Evolutionary conservation across 306 rosid species (phyloP), one percentile per base, ranked within the genome.

Genomic region (Cicer arietinum): DNA sequence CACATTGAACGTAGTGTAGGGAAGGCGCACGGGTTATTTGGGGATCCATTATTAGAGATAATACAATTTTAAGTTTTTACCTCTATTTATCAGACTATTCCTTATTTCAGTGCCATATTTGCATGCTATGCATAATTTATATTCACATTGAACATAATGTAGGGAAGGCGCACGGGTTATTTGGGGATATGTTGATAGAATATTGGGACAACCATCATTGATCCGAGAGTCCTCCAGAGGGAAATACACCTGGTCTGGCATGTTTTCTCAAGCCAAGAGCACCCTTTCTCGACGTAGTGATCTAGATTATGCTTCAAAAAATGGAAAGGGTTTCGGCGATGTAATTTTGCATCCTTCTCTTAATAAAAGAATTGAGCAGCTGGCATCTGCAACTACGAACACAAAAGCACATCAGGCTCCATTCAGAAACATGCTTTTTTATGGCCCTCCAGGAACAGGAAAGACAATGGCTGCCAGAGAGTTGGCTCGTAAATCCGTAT

Each of bases 361-460:
- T 71, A 77, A 85, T 46, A 95, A 89, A 79, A 85, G 98, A 79
- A 95, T 95, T 50, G 85, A 88, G 80, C 98, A 92, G 79, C 80
- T 95, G 77, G 84, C 99, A 59, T 77, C 75, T 43, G 99, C 99
- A 78, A 95, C 99, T 30, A 90, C 96, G 41, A 95, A 95, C 85
- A 95, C 99, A 51, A 95, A 95, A 84, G 82, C 90, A 18, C 97
- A 95, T 82, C 98, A 92, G 79, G 99, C 99, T 41, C 99, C 98
- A 6, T 95, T 92, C 72, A 90, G 99, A 68, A 95, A 95, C 81
- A 88, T 95, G 92, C 93, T 95, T 77, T 92, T 95, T 80, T 95
- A 95, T 81, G 98, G 99, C 25, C 97, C 99, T 86, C 98, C 98
- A 10, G 99, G 99, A 83, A 95, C 99, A 54, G 99, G 99, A 72